Conservation (phyloP, 371 early-diverging fungal species). For the Mucor sp. region DNA sequence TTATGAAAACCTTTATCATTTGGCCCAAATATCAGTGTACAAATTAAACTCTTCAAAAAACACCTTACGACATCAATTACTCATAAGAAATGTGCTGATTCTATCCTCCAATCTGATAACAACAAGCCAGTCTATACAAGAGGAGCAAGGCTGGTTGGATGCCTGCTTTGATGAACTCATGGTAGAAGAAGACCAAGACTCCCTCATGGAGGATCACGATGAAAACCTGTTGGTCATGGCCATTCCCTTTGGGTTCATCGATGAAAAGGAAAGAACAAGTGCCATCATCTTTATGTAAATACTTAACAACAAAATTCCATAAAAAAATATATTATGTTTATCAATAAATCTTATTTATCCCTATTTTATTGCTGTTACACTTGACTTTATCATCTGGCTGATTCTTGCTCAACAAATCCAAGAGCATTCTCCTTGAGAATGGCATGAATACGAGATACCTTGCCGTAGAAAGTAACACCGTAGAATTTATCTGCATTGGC, state of each 20-base stretch:
- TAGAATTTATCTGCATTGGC: conserved; percentile 93
- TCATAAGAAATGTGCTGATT: conserved; percentile 36
- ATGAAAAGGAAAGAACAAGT: not conserved
- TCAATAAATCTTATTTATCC: not conserved
- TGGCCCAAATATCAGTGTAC: conserved; percentile 34
- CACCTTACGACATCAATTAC: conserved; percentile 26
- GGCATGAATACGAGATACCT: conserved; percentile 74
- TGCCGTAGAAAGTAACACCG: conserved; percentile 92
- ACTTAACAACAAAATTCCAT: not conserved
- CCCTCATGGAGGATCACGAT: not conserved
- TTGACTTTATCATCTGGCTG: conserved; percentile 10
- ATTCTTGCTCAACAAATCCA: conserved; percentile 68
- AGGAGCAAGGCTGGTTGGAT: conserved; percentile 44
- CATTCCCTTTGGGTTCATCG: conserved; percentile 10
- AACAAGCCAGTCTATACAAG: conserved; percentile 8
- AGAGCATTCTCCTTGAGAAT: conserved; percentile 71
- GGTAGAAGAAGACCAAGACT: conserved; percentile 26
- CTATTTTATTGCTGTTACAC: conserved; percentile 19
- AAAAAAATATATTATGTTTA: not conserved
- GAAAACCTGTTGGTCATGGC: conserved; percentile 10
- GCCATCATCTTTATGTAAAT: not conserved
- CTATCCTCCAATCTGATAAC: conserved; percentile 21
- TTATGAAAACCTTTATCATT: conserved; percentile 18
- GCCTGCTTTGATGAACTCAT: conserved; percentile 39
- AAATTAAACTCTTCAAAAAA: conserved; percentile 30